These are phyloP conservation scores for Tolypocladium sp. DNA, from an alignment of 2,329 filamentous ascomycete genomes.

Conservation along the genomic window DNA sequence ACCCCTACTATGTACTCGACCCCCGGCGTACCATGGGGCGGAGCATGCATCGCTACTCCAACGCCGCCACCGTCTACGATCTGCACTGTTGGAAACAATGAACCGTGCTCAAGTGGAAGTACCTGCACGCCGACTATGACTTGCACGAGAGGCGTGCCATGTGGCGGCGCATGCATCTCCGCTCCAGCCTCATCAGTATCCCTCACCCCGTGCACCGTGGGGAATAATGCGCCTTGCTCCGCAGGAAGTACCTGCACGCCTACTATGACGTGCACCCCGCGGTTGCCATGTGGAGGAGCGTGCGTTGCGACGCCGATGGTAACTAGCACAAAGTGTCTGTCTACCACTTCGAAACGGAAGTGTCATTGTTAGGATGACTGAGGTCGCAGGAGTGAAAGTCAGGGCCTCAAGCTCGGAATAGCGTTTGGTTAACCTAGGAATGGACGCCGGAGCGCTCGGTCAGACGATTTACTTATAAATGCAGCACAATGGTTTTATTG, in stretches of 20 bases:
- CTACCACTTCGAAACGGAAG: not conserved
- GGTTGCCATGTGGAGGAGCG: not conserved
- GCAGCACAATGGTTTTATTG: no score
- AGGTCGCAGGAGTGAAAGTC: not conserved
- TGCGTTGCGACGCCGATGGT: not conserved
- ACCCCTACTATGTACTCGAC: not conserved
- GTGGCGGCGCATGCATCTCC: not conserved
- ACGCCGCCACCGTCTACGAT: not conserved
- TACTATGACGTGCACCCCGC: not conserved
- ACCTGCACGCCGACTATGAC: not conserved
- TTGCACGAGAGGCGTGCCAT: not conserved
- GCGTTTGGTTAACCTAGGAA: no score
- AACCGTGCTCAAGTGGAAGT: not conserved
- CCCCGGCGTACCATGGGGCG: not conserved
- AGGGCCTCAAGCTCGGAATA: not conserved
- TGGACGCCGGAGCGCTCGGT: no score
- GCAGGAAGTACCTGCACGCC: not conserved
- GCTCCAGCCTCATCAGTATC: not conserved
- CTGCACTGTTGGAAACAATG: not conserved
- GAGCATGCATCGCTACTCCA: not conserved
- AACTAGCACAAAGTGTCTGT: not conserved
- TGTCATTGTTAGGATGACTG: not conserved
- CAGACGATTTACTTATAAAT: no score
- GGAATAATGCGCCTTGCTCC: not conserved
- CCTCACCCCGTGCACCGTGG: not conserved